phyloP scores from a whole-genome alignment of 116 monocot species.

The Zostera marina region DNA sequence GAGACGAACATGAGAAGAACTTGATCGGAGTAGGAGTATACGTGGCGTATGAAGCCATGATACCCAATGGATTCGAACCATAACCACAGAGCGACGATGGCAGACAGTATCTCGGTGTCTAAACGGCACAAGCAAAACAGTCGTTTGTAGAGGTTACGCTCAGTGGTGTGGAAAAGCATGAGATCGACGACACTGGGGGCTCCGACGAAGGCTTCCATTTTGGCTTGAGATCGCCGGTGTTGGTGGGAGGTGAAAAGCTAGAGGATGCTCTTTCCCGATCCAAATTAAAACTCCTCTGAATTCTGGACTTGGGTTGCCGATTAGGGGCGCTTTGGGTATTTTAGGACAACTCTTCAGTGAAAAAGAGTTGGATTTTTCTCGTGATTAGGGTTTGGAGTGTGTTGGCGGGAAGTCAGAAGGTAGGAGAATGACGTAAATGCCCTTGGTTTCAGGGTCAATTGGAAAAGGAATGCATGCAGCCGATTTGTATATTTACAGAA shows the following conservation, averaged over 20 bases:
- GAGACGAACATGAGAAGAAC: slow-evolving; percentile 17
- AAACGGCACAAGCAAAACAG: slow-evolving; percentile 9
- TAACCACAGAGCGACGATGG: slow-evolving; percentile 51
- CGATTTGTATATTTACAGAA: too few species aligned
- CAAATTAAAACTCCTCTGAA: too few species aligned
- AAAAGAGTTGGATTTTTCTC: too few species aligned
- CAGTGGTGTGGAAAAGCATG: slow-evolving; percentile 28
- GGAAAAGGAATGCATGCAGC: too few species aligned
- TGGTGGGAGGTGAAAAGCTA: background rate
- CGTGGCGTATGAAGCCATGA: slow-evolving; percentile 40
- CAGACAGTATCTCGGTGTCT: slow-evolving; percentile 4
- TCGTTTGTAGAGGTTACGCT: slow-evolving; percentile 20
- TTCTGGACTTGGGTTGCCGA: too few species aligned
- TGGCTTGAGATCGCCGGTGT: background rate
- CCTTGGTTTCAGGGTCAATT: too few species aligned
- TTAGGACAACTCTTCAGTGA: too few species aligned
- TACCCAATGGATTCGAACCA: slow-evolving; percentile 72
- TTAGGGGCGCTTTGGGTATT: too few species aligned
- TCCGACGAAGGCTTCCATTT: background rate
- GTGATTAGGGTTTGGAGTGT: too few species aligned
- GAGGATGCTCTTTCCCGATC: too few species aligned
- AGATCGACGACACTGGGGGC: slow-evolving; percentile 14
- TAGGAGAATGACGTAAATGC: too few species aligned
- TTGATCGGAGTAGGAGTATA: slow-evolving; percentile 14
- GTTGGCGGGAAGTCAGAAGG: too few species aligned